Percentiles rank a stretch among this genome's conserved stretches.
These are phyloP conservation scores for Boletus speciosus DNA, from an alignment of 768 basidiomycete genomes.

Conservation along the genomic window DNA sequence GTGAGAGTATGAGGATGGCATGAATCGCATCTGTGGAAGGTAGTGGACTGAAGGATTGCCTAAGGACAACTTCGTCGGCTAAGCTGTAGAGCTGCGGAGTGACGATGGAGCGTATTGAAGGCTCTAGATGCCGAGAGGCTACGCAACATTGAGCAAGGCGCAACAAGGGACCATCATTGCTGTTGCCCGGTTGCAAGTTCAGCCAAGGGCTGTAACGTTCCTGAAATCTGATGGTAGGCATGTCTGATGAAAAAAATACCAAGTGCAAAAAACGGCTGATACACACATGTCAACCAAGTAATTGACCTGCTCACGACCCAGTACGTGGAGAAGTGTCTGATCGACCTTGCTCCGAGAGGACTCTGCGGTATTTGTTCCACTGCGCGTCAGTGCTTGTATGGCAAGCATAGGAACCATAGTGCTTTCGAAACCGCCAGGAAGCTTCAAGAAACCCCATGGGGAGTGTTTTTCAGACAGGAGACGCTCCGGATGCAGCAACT, in stretches of 20 bases:
- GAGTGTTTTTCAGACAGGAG: constrained; percentile 34
- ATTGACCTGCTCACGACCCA: constrained; percentile 34
- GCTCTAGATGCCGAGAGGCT: constrained; percentile 42
- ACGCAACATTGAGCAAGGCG: constrained; percentile 46
- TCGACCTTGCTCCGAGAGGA: constrained; percentile 22
- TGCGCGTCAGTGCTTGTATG: constrained; percentile 39
- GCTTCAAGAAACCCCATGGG: constrained; percentile 39
- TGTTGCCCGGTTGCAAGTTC: constrained; percentile 33
- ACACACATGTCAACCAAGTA: constrained; percentile 40
- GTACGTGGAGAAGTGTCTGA: constrained; percentile 30
- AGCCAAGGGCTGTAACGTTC: constrained; percentile 44
- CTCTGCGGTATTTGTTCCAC: constrained; percentile 21
- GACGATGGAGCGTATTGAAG: constrained; percentile 33
- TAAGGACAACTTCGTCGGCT: constrained; percentile 37
- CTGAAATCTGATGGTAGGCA: constrained; percentile 35
- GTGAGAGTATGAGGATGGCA: constrained; percentile 39
- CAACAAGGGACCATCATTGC: constrained; percentile 33
- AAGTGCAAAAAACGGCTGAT: neutral
- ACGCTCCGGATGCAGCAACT: constrained; percentile 33
- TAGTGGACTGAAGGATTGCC: constrained; percentile 40
- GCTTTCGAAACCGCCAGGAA: constrained; percentile 41
- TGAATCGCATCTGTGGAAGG: constrained; percentile 42
- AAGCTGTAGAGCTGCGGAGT: constrained; percentile 41
- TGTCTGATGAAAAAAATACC: neutral
- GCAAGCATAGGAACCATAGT: constrained; percentile 45